Percentiles rank a stretch among this genome's conserved stretches.
These are phyloP conservation scores for Lolium perenne DNA, from an alignment of 176 grass and related monocot species.

Conservation along the genomic window DNA sequence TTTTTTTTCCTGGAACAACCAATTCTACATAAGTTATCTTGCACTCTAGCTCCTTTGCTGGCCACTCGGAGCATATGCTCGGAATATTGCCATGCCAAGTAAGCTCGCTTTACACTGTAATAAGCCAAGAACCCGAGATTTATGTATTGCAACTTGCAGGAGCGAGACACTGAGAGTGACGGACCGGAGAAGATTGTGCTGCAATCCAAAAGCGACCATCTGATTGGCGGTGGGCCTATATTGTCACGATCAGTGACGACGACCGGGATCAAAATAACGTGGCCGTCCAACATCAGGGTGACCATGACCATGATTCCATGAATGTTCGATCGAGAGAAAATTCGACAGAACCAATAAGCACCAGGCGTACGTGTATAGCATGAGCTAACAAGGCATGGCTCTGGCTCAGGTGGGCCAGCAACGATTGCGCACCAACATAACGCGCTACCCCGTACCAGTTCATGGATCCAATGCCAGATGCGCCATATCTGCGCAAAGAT, in stretches of 20 bases:
- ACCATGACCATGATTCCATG: background rate
- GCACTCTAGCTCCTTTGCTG: background rate
- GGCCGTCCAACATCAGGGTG: constrained; percentile 16
- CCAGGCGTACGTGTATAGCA: background rate
- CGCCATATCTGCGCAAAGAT: constrained; percentile 39
- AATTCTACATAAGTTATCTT: background rate
- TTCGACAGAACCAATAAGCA: background rate
- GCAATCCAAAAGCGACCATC: constrained; percentile 18
- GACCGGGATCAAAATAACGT: constrained; percentile 4
- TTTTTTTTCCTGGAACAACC: background rate
- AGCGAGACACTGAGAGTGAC: background rate
- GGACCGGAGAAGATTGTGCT: constrained; percentile 27
- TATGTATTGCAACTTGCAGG: constrained; percentile 33
- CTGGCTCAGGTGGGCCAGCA: constrained; percentile 1
- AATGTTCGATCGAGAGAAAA: background rate
- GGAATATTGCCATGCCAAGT: constrained; percentile 3
- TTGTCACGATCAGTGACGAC: constrained; percentile 4
- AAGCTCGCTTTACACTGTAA: constrained; percentile 2
- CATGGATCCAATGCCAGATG: constrained; percentile 15
- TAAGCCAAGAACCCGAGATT: constrained; percentile 5
- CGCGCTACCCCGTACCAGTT: background rate
- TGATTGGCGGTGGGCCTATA: background rate
- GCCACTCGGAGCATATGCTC: constrained; percentile 29
- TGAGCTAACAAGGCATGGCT: constrained; percentile 17
- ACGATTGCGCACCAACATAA: background rate